Conservation (phyloP, 352 stramenopile genomes). For the Globisporangium nagaii region DNA sequence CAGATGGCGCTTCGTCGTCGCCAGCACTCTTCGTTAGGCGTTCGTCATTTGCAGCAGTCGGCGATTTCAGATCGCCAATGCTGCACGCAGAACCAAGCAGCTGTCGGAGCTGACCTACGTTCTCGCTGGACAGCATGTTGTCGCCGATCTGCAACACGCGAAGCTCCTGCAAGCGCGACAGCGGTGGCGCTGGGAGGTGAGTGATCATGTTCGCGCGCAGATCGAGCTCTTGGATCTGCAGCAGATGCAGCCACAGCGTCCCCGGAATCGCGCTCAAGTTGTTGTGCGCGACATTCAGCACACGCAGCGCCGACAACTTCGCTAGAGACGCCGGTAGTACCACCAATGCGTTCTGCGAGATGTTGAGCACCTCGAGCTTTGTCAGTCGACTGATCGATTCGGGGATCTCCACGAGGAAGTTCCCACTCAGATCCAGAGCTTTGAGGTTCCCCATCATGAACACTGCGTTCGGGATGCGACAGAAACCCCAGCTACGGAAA, state of each 20-base stretch:
- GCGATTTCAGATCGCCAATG: neutral
- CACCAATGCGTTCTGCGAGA: conserved; percentile 56
- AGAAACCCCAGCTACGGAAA: conserved; percentile 8
- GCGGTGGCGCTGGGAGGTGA: conserved; percentile 2
- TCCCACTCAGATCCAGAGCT: conserved; percentile 43
- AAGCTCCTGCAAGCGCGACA: conserved; percentile 7
- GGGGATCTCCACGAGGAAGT: conserved; percentile 43
- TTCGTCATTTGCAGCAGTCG: neutral
- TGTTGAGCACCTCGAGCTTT: conserved; percentile 34
- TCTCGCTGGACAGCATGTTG: conserved; percentile 26
- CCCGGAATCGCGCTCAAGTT: conserved; percentile 32
- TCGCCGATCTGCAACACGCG: conserved; percentile 12
- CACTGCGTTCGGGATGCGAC: conserved; percentile 28
- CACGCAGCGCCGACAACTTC: conserved; percentile 23
- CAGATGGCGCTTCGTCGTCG: neutral
- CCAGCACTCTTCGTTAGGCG: neutral
- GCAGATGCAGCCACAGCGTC: conserved; percentile 17
- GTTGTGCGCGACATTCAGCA: conserved; percentile 51
- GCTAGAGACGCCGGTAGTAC: conserved; percentile 27
- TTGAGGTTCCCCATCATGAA: conserved; percentile 25
- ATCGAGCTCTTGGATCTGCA: conserved; percentile 31
- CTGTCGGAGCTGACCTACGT: conserved; percentile 5
- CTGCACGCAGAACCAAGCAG: conserved; percentile 1
- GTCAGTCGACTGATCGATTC: conserved; percentile 23
- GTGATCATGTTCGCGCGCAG: conserved; percentile 17